These are phyloP conservation scores for Leishmania mexicana DNA, from an alignment of 208 protist genomes.

Conservation along the genomic window DNA sequence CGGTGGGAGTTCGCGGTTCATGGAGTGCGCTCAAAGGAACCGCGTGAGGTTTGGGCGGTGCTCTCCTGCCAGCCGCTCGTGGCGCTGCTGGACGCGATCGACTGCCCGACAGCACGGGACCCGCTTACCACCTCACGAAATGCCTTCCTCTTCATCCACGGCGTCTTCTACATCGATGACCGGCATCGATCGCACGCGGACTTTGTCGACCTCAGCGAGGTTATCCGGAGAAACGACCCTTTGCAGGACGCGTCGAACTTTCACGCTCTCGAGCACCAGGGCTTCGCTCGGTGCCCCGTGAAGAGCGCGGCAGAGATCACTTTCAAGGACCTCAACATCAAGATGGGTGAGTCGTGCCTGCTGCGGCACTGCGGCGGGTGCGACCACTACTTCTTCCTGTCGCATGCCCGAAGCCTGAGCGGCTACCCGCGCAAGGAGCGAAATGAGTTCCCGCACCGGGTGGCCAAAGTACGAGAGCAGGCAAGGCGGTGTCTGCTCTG, in stretches of 20 bases:
- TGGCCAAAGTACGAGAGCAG: slow-evolving; percentile 36
- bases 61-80: slow-evolving; percentile 76
- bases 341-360: slow-evolving; percentile 67
- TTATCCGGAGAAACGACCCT: slow-evolving; percentile 55
- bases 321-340: slow-evolving; percentile 69
- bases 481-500: slow-evolving; percentile 67
- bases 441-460: slow-evolving; percentile 60
- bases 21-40: slow-evolving; percentile 31
- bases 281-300: slow-evolving; percentile 69
- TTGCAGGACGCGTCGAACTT: slow-evolving; percentile 11
- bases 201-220: slow-evolving; percentile 60
- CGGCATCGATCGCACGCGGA: slow-evolving; percentile 47
- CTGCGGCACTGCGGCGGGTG: slow-evolving; percentile 71
- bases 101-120: slow-evolving; percentile 37
- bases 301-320: slow-evolving; percentile 60
- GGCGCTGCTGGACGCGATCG: slow-evolving; percentile 72
- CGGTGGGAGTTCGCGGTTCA: slow-evolving; percentile 77
- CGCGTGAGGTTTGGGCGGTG: slow-evolving; percentile 67
- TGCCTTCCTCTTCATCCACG: slow-evolving; percentile 83
- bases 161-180: slow-evolving; percentile 85
- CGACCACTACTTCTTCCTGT: slow-evolving; percentile 80
- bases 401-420: slow-evolving; percentile 41
- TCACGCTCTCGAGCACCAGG: slow-evolving; percentile 22
- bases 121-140: slow-evolving; percentile 41
- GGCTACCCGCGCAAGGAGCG: slow-evolving; percentile 37